phyloP scores from a whole-genome alignment of 306 rosid genomes.

The Trifolium repens region DNA sequence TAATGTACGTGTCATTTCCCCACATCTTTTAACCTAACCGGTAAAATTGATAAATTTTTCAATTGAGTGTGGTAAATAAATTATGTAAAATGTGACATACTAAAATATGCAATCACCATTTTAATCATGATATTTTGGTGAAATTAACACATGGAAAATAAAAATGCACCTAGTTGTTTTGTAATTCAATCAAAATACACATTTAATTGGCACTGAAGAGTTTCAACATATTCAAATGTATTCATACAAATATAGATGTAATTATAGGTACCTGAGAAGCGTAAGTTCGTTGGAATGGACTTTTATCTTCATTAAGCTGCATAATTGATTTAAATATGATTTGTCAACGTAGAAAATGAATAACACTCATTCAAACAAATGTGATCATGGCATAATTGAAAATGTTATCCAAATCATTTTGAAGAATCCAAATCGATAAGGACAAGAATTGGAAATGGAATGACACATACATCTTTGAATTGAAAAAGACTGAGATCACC shows the following conservation, averaged over 20 bases:
- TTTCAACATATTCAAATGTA: background rate
- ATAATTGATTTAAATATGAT: conserved; percentile 11
- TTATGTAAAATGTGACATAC: background rate
- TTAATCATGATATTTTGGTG: background rate
- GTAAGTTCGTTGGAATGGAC: conserved; percentile 81
- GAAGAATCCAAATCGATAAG: background rate
- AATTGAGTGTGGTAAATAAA: conserved; percentile 10
- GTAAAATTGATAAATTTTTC: conserved; percentile 33
- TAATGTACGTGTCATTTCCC: conserved; percentile 78
- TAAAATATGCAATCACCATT: conserved; percentile 9
- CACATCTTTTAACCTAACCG: conserved; percentile 73
- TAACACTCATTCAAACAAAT: background rate
- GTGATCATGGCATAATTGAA: background rate
- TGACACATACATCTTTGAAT: conserved; percentile 66
- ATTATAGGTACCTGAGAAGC: conserved; percentile 70
- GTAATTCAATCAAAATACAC: background rate
- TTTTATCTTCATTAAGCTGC: conserved; percentile 79
- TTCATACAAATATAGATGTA: conserved; percentile 3
- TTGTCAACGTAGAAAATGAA: conserved; percentile 14
- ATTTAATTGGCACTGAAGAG: background rate
- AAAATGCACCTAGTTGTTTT: background rate
- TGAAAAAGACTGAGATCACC: conserved; percentile 87
- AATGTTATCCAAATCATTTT: background rate
- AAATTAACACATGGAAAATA: background rate
- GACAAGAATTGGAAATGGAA: background rate